A percentile compares a stretch with the other conserved stretches of the same genome.
Conservation (phyloP, 192 early-diverging fungal species). For the Linnemannia elongata region DNA sequence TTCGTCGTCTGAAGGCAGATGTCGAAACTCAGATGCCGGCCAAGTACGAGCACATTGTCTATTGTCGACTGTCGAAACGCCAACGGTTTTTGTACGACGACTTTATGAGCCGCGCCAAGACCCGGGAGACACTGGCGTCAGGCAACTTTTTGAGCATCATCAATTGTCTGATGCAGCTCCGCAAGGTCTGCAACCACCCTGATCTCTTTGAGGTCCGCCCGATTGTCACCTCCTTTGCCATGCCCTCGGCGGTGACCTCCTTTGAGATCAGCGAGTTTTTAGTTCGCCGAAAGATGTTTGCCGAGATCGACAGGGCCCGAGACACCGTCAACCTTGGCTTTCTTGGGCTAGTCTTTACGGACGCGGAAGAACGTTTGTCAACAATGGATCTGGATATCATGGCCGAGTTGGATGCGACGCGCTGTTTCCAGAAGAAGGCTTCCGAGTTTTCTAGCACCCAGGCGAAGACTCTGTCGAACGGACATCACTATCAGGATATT, state of each 20-base stretch:
- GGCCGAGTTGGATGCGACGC: constrained; percentile 33
- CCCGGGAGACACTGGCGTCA: constrained; percentile 75
- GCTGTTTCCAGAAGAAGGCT: constrained; percentile 32
- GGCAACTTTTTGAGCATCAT: constrained; percentile 85
- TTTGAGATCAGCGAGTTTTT: constrained; percentile 55
- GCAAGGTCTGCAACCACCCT: constrained; percentile 70
- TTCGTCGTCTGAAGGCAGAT: constrained; percentile 75
- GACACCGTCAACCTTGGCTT: constrained; percentile 55
- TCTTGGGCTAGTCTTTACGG: constrained; percentile 58
- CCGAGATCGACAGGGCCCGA: constrained; percentile 41
- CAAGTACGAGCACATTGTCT: constrained; percentile 77
- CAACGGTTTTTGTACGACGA: constrained; percentile 83
- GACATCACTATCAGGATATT: constrained; percentile 59
- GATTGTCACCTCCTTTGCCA: constrained; percentile 72
- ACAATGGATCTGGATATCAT: constrained; percentile 35
- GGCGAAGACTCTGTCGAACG: constrained; percentile 28
- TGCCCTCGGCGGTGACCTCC: constrained; percentile 54
- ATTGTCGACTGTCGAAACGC: constrained; percentile 77
- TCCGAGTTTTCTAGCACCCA: constrained; percentile 24
- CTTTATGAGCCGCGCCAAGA: constrained; percentile 86
- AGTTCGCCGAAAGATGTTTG: constrained; percentile 51
- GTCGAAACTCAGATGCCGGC: constrained; percentile 78
- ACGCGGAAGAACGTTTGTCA: constrained; percentile 36
- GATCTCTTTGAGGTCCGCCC: constrained; percentile 71
- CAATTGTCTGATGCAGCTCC: constrained; percentile 81